phyloP scores from a whole-genome alignment of 1,139 yeast species.

The Neolecta irregularis region DNA sequence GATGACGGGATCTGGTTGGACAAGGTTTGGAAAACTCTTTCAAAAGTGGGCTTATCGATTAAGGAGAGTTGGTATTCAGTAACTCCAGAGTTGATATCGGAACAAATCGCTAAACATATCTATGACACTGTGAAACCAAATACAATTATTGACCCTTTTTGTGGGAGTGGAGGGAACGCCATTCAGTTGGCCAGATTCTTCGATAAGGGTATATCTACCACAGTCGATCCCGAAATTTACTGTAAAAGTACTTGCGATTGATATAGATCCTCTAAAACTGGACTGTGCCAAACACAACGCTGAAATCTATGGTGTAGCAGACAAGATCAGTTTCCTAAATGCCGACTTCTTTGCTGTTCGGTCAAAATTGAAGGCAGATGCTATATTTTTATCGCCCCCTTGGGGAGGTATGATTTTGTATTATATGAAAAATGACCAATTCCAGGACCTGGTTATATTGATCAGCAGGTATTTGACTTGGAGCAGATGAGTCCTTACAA shows the following conservation, averaged over 20 bases:
- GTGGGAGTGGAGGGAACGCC: conserved; percentile 94
- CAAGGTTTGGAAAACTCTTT: too few relatives aligned
- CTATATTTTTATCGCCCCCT: conserved; percentile 10
- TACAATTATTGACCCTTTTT: conserved; percentile 50
- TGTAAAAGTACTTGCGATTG: conserved; percentile 44
- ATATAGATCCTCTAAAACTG: conserved; percentile 43
- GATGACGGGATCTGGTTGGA: conserved; percentile 63
- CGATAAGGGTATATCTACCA: conserved; percentile 19
- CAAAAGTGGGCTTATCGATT: too few relatives aligned
- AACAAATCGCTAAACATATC: conserved; percentile 40
- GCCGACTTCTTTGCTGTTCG: conserved; percentile 40
- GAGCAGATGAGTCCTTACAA: conserved; percentile 11
- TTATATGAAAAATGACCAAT: neutral
- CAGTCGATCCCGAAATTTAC: conserved; percentile 7
- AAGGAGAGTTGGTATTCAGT: conserved; percentile 88
- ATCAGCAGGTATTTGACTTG: conserved; percentile 8
- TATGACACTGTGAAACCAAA: conserved; percentile 33
- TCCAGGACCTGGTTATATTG: conserved; percentile 10
- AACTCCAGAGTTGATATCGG: conserved; percentile 69
- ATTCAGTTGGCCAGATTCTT: conserved; percentile 61
- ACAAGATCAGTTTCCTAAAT: conserved; percentile 32
- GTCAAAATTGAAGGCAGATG: conserved; percentile 6
- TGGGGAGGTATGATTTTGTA: conserved; percentile 7
- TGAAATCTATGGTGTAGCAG: conserved; percentile 46
- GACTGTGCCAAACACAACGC: conserved; percentile 60